A percentile compares a stretch with the other conserved stretches of the same genome.
Evolutionary conservation across 768 basidiomycete species (phyloP).

Genomic region (Podaxis sp.): DNA sequence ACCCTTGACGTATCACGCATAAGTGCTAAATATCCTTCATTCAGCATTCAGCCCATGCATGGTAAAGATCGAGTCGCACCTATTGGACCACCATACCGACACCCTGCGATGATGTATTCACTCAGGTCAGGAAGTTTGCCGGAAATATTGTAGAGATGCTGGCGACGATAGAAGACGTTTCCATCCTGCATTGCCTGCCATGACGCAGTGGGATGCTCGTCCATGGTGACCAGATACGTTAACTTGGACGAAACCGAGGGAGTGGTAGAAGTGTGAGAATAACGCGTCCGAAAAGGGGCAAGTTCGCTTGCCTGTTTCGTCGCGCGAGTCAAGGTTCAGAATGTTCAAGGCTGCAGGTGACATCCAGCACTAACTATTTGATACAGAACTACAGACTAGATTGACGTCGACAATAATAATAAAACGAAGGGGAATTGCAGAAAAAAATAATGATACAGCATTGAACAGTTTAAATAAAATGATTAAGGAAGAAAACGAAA

Average conservation of each 20-base stretch:
- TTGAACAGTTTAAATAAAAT: not conserved
- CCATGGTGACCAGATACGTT: slow-evolving; percentile 28
- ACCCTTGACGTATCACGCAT: slow-evolving; percentile 85
- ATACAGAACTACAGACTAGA: slow-evolving; percentile 15
- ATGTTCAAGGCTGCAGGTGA: not conserved
- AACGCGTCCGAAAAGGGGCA: not conserved
- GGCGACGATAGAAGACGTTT: slow-evolving; percentile 82
- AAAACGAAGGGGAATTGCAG: not conserved
- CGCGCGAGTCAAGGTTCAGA: no score
- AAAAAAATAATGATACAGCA: slow-evolving; percentile 13
- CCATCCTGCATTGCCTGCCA: slow-evolving; percentile 94
- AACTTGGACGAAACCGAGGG: not conserved
- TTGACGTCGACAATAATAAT: not conserved
- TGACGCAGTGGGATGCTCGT: slow-evolving; percentile 73
- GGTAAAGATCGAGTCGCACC: slow-evolving; percentile 42
- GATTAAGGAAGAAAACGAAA: not conserved
- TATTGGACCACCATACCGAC: slow-evolving; percentile 85
- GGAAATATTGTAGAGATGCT: slow-evolving; percentile 80
- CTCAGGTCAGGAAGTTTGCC: slow-evolving; percentile 77
- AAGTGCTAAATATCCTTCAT: slow-evolving; percentile 52
- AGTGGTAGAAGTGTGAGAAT: not conserved
- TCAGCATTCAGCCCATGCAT: slow-evolving; percentile 1
- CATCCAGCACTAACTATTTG: slow-evolving; percentile 3
- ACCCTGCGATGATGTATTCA: slow-evolving; percentile 80
- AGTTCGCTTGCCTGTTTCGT: not conserved